phyloP scores from a whole-genome alignment of 2,329 filamentous ascomycete genomes.

The Trichoderma harzianum region DNA sequence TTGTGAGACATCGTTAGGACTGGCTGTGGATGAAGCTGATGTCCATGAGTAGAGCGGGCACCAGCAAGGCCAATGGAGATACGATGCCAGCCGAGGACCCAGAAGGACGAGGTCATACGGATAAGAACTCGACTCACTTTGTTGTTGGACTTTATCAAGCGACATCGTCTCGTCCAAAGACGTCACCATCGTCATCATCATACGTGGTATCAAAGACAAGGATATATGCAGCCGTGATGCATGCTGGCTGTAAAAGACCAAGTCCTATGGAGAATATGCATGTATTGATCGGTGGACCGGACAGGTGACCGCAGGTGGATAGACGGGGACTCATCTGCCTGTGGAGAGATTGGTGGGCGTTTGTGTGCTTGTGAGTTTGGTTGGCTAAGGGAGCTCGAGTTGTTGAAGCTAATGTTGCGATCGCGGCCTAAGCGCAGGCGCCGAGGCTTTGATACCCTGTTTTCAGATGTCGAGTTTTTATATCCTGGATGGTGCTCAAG shows the following conservation, averaged over 20 bases:
- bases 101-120: background rate
- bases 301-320: constrained; percentile 6
- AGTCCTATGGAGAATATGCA: constrained; percentile 12
- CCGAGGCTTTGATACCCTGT: background rate
- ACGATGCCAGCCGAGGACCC: background rate
- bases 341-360: background rate
- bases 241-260: background rate
- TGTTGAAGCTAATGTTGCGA: background rate
- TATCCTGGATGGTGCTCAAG: background rate
- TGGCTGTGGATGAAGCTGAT: background rate
- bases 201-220: constrained; percentile 5
- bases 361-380: constrained; percentile 2
- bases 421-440: constrained; percentile 7
- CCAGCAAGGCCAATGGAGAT: background rate
- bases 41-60: background rate
- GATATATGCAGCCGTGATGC: constrained; percentile 7
- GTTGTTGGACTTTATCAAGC: background rate
- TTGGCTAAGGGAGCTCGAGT: background rate
- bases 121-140: background rate
- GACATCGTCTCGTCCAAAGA: background rate
- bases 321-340: background rate
- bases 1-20: background rate
- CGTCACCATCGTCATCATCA: constrained; percentile 12
- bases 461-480: background rate
- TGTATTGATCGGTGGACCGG: constrained; percentile 2